A percentile compares a stretch with the other conserved stretches of the same genome.
Conservation (phyloP, 2,329 filamentous ascomycete genomes). For the Fusarium devonianum region DNA sequence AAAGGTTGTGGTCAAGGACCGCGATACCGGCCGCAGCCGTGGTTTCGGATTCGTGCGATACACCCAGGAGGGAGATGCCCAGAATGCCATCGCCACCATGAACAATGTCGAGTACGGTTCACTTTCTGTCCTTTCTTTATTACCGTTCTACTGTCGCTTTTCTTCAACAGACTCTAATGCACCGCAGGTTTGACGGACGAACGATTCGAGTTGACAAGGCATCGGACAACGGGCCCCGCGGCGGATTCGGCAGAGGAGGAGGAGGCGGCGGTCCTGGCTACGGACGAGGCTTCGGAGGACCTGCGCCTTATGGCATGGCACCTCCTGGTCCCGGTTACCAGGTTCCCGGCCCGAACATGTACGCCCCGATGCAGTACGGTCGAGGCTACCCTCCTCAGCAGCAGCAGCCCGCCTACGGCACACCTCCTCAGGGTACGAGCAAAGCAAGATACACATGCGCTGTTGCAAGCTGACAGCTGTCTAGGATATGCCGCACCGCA, state of each 20-base stretch:
- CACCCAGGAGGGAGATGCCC: constrained; percentile 75
- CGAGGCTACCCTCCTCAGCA: constrained; percentile 49
- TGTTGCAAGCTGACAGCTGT: constrained; percentile 7
- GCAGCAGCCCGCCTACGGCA: constrained; percentile 48
- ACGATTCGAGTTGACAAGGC: constrained; percentile 93
- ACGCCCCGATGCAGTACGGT: constrained; percentile 48
- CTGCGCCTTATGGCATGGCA: constrained; percentile 47
- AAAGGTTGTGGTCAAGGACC: constrained; percentile 96
- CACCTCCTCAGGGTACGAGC: constrained; percentile 52
- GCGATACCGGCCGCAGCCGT: constrained; percentile 93
- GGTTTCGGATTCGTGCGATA: constrained; percentile 98
- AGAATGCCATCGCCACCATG: constrained; percentile 79
- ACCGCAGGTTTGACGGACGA: constrained; percentile 32
- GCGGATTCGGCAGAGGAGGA: constrained; percentile 51
- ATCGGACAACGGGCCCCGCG: constrained; percentile 75
- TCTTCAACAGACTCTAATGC: constrained; percentile 20
- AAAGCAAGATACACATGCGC: neutral
- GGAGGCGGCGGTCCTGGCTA: constrained; percentile 50
- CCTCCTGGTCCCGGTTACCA: constrained; percentile 50
- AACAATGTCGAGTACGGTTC: constrained; percentile 84
- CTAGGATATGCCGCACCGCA: constrained; percentile 49
- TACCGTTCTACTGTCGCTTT: constrained; percentile 11
- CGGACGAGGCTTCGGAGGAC: constrained; percentile 53
- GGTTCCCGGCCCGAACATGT: constrained; percentile 48
- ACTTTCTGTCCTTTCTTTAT: constrained; percentile 34